Evolutionary conservation across 106 monocot species (phyloP).

Genomic region (Acorus gramineus): DNA sequence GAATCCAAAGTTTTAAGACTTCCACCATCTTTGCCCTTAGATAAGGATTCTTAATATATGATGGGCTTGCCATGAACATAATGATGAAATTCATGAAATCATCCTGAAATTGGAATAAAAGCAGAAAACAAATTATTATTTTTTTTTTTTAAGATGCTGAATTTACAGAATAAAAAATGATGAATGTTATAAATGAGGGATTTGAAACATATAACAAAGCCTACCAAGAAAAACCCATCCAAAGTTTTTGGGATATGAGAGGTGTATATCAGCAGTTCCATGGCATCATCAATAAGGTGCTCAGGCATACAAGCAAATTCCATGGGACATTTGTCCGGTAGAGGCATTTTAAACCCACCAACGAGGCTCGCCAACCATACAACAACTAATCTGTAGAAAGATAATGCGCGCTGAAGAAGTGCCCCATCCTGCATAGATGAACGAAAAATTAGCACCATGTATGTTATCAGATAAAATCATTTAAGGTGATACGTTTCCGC

Average conservation of each 20-base stretch:
- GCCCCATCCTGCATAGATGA: conserved; percentile 52
- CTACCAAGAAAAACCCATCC: conserved; percentile 66
- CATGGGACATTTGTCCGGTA: conserved; percentile 78
- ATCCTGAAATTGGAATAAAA: conserved; percentile 46
- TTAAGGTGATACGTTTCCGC: too few species aligned
- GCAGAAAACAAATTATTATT: too few species aligned
- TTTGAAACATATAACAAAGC: conserved; percentile 5
- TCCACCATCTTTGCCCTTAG: conserved; percentile 98
- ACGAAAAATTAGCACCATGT: conserved; percentile 1
- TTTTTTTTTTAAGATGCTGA: too few species aligned
- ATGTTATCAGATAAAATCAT: conserved; percentile 8
- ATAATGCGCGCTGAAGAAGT: conserved; percentile 79
- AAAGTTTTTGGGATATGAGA: conserved; percentile 82
- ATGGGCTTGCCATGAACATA: conserved; percentile 96
- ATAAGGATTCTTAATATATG: conserved; percentile 91
- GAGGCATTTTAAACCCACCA: conserved; percentile 92
- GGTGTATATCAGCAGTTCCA: conserved; percentile 90
- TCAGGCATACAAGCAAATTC: conserved; percentile 95
- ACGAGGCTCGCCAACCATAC: conserved; percentile 71
- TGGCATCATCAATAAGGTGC: conserved; percentile 89
- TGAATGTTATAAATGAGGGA: too few species aligned
- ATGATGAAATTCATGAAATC: conserved; percentile 97
- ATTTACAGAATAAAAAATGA: too few species aligned
- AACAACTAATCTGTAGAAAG: conserved; percentile 85
- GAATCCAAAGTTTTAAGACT: conserved; percentile 96